phyloP scores from a whole-genome alignment of 2,329 filamentous ascomycete genomes.

The Talaromyces albobiverticillius region DNA sequence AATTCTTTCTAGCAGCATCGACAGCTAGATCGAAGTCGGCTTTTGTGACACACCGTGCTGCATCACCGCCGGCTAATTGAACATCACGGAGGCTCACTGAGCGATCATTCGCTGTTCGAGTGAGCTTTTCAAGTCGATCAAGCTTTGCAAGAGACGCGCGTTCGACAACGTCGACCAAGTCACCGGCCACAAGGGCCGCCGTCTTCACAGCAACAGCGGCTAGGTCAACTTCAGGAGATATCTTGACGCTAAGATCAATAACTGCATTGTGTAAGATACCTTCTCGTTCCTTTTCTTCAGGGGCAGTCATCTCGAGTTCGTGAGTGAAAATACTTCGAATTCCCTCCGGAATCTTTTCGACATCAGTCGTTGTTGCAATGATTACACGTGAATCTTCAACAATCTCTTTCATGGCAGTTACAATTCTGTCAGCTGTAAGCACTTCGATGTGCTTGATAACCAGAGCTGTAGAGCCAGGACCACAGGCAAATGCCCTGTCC shows the following conservation, averaged over 20 bases:
- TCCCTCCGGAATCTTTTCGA: constrained; percentile 89
- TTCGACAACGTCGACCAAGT: constrained; percentile 91
- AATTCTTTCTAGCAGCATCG: constrained; percentile 94
- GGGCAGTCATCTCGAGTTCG: constrained; percentile 88
- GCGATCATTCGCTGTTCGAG: constrained; percentile 37
- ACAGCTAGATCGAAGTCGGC: constrained; percentile 89
- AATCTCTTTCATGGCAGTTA: constrained; percentile 78
- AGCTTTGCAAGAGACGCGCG: constrained; percentile 76
- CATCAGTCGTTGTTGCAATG: constrained; percentile 89
- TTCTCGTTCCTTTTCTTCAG: constrained; percentile 88
- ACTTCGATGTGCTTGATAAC: constrained; percentile 90
- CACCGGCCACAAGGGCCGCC: constrained; percentile 88
- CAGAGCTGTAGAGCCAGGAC: constrained; percentile 75
- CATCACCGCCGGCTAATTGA: constrained; percentile 79
- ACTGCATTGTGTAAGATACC: constrained; percentile 79
- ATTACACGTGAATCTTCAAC: constrained; percentile 76
- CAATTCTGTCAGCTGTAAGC: constrained; percentile 85
- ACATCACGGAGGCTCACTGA: constrained; percentile 72
- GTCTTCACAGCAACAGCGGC: constrained; percentile 88
- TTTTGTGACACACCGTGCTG: constrained; percentile 73
- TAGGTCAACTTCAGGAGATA: constrained; percentile 81
- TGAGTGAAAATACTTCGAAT: constrained; percentile 91
- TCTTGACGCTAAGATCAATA: constrained; percentile 68
- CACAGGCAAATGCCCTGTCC: constrained; percentile 85
- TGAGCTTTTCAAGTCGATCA: constrained; percentile 71